A percentile compares a stretch with the other conserved stretches of the same genome.
phyloP scores from a whole-genome alignment of 768 basidiomycete species.

The Psilocybe cyanescens region DNA sequence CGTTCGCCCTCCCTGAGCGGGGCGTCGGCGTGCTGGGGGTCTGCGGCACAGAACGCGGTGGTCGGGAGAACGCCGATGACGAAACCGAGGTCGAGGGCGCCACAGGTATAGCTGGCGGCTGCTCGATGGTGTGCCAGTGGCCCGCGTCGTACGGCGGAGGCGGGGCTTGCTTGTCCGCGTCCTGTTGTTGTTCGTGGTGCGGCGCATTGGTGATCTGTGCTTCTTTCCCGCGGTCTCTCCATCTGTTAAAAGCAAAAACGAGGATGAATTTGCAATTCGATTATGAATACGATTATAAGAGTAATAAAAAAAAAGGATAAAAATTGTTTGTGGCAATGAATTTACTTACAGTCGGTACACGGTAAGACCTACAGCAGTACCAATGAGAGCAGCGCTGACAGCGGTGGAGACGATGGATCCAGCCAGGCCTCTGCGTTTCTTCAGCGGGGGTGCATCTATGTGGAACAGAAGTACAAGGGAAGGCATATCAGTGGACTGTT shows the following conservation, averaged over 20 bases:
- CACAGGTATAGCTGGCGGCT: constrained; percentile 35
- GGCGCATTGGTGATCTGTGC: constrained; percentile 27
- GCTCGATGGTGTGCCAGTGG: constrained; percentile 47
- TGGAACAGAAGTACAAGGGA: constrained; percentile 50
- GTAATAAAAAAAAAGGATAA: background rate
- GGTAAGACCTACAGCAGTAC: constrained; percentile 84
- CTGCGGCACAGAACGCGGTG: constrained; percentile 15
- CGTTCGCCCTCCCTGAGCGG: constrained; percentile 1
- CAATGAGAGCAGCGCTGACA: constrained; percentile 83
- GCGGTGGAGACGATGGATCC: constrained; percentile 85
- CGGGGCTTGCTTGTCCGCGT: constrained; percentile 26
- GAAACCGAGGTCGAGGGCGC: constrained; percentile 9
- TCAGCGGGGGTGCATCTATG: constrained; percentile 76
- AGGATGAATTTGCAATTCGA: constrained; percentile 4
- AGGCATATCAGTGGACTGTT: constrained; percentile 24
- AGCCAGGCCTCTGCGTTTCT: constrained; percentile 80
- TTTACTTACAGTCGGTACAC: constrained; percentile 81
- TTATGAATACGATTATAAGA: background rate
- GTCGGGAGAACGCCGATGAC: constrained; percentile 24
- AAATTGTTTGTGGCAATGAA: background rate
- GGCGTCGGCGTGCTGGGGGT: constrained; percentile 8
- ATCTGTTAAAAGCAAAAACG: constrained; percentile 44
- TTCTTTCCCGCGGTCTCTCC: constrained; percentile 75
- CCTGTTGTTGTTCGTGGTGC: constrained; percentile 25
- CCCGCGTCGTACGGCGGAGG: constrained; percentile 73